phyloP scores from a whole-genome alignment of 495 filamentous ascomycete genomes.

The Elasticomyces elasticus region DNA sequence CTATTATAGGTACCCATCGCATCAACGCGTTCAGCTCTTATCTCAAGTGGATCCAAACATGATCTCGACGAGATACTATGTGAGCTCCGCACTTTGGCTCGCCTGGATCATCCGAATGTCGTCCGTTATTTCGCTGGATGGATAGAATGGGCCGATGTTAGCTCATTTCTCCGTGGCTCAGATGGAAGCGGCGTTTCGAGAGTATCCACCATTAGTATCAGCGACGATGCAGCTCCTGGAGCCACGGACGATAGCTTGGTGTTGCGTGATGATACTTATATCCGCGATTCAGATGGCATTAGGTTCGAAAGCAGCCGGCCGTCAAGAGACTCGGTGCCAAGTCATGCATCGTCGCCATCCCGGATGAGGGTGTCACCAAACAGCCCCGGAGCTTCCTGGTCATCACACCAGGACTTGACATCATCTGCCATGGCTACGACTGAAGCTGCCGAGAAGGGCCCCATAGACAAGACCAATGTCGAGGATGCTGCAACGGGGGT shows the following conservation, averaged over 20 bases:
- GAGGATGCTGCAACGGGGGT: no score
- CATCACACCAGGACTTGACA: no score
- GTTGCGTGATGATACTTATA: neutral
- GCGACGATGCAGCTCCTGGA: neutral
- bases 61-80: slow-evolving; percentile 30
- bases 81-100: slow-evolving; percentile 30
- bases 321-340: no score
- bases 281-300: neutral
- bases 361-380: no score
- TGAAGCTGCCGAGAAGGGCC: no score
- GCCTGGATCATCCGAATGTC: slow-evolving; percentile 32
- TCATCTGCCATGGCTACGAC: no score
- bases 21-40: slow-evolving; percentile 17
- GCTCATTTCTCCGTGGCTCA: no score
- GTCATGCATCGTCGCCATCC: no score
- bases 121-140: slow-evolving; percentile 33
- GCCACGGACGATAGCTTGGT: neutral
- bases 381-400: no score
- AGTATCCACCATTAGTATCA: no score
- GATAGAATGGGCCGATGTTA: slow-evolving; percentile 25
- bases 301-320: neutral
- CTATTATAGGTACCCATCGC: slow-evolving; percentile 32
- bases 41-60: slow-evolving; percentile 20
- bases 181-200: no score
- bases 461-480: no score